phyloP scores from a whole-genome alignment of 2,329 filamentous ascomycete genomes.

The Scolecobasidium constrictum region DNA sequence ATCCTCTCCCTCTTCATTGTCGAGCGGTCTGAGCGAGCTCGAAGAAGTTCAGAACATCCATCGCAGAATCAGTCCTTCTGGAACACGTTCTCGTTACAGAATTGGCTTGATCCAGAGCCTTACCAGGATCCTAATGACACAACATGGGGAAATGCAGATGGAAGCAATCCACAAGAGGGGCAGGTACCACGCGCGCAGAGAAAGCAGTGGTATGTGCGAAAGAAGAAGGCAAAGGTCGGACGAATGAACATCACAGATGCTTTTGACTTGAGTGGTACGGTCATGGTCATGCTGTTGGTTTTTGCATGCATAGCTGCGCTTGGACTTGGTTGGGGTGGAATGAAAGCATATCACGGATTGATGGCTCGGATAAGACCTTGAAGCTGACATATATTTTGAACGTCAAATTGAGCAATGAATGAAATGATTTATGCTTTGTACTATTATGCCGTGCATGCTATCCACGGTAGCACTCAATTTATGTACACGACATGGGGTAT shows the following conservation, averaged over 20 bases:
- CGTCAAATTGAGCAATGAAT: too few relatives aligned
- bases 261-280: conserved; percentile 45
- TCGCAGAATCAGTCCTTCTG: conserved; percentile 19
- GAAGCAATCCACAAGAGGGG: conserved; percentile 15
- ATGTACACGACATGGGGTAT: too few relatives aligned
- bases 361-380: not conserved
- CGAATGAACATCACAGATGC: conserved; percentile 53
- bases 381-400: too few relatives aligned
- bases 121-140: conserved; percentile 27
- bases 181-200: conserved; percentile 12
- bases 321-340: conserved; percentile 1
- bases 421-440: too few relatives aligned
- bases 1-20: conserved; percentile 53
- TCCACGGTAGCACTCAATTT: too few relatives aligned
- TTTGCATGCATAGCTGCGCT: conserved; percentile 15
- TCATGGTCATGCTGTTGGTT: conserved; percentile 41
- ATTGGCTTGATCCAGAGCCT: conserved; percentile 30
- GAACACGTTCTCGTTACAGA: conserved; percentile 23
- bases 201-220: conserved; percentile 25
- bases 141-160: conserved; percentile 16
- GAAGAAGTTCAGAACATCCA: conserved; percentile 29
- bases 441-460: too few relatives aligned
- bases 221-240: conserved; percentile 44
- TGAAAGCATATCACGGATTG: conserved; percentile 1
- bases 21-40: conserved; percentile 44